Conservation (phyloP, 2,329 filamentous ascomycete species). For the Pezizomycotina sp. region DNA sequence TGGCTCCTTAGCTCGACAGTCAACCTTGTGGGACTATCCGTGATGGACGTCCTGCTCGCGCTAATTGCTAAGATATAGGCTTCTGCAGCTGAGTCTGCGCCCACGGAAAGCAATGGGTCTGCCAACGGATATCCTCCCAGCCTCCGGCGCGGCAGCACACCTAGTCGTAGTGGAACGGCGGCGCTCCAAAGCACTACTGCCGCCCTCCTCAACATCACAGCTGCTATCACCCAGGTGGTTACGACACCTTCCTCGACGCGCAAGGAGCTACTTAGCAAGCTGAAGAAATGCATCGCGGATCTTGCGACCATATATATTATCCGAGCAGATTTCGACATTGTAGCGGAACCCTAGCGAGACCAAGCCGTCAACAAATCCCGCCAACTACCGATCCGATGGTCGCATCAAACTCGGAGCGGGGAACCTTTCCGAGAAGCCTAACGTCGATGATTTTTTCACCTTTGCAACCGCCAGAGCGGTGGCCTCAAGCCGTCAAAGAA, state of each 20-base stretch:
- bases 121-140: slow-evolving; percentile 30
- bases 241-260: slow-evolving; percentile 34
- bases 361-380: slow-evolving; percentile 43
- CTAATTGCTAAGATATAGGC: slow-evolving; percentile 68
- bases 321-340: slow-evolving; percentile 91
- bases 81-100: slow-evolving; percentile 48
- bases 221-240: slow-evolving; percentile 17
- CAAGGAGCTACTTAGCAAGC: slow-evolving; percentile 47
- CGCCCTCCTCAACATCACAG: slow-evolving; percentile 12
- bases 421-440: slow-evolving; percentile 37
- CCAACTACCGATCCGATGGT: slow-evolving; percentile 34
- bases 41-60: slow-evolving; percentile 83
- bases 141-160: slow-evolving; percentile 27
- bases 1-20: slow-evolving; percentile 72
- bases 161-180: slow-evolving; percentile 12
- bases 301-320: slow-evolving; percentile 94
- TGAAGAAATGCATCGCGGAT: slow-evolving; percentile 75
- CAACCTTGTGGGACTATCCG: slow-evolving; percentile 85
- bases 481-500: slow-evolving; percentile 65
- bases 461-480: slow-evolving; percentile 43
- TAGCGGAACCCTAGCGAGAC: slow-evolving; percentile 59
- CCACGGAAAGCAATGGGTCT: slow-evolving; percentile 27
- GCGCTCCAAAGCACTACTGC: slow-evolving; percentile 15
- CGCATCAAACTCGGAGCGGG: slow-evolving; percentile 35
- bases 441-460: slow-evolving; percentile 44